phyloP scores from a whole-genome alignment of 768 basidiomycete genomes.

The Sarcodon aspratus region DNA sequence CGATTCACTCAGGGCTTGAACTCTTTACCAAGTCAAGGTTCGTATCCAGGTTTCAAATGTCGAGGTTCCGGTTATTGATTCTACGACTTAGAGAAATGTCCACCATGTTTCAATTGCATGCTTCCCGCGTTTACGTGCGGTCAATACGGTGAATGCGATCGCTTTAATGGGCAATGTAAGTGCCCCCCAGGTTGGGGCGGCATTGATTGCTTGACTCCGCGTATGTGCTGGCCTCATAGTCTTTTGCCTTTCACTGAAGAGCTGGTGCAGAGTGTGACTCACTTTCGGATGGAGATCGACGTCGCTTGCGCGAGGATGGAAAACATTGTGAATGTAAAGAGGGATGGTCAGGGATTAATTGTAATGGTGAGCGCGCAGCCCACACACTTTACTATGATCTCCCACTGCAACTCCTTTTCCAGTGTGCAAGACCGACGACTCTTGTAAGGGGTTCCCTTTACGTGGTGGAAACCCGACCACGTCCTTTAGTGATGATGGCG shows the following conservation, averaged over 20 bases:
- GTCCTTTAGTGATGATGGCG: constrained; percentile 14
- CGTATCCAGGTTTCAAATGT: no score
- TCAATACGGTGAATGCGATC: constrained; percentile 84
- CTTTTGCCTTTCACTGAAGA: constrained; percentile 4
- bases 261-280: constrained; percentile 75
- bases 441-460: constrained; percentile 75
- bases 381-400: neutral
- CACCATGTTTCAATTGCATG: constrained; percentile 93
- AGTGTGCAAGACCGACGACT: constrained; percentile 81
- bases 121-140: constrained; percentile 88
- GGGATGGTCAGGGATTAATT: constrained; percentile 94
- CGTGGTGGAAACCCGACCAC: constrained; percentile 21
- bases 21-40: no score
- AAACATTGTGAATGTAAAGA: constrained; percentile 82
- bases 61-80: neutral
- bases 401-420: constrained; percentile 1
- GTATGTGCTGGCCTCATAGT: constrained; percentile 34
- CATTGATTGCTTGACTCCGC: constrained; percentile 85
- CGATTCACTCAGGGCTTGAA: no score
- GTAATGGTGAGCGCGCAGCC: constrained; percentile 64
- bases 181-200: constrained; percentile 98
- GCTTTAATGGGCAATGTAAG: constrained; percentile 91
- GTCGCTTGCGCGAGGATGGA: constrained; percentile 68
- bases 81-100: constrained; percentile 33
- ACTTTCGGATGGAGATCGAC: constrained; percentile 78